Conservation (phyloP, 148 eudicot genomes). For the Rhododendron molle region DNA sequence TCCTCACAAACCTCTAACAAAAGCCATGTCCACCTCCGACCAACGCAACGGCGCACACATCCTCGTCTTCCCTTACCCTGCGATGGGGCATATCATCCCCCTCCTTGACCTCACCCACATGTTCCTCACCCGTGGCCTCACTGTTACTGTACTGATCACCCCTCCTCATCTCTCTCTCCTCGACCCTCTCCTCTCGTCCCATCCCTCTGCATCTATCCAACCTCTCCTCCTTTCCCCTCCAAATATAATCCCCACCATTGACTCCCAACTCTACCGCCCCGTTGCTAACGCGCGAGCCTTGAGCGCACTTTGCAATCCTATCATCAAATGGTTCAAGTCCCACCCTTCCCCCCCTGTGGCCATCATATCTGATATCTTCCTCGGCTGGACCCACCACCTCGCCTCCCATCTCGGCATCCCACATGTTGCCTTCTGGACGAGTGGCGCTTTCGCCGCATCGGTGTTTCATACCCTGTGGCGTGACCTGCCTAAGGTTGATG, state of each 20-base stretch:
- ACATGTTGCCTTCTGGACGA: conserved; percentile 37
- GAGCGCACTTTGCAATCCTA: conserved; percentile 23
- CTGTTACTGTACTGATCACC: conserved; percentile 48
- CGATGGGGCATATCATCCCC: conserved; percentile 64
- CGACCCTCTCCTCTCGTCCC: conserved; percentile 35
- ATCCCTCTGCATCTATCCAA: conserved; percentile 29
- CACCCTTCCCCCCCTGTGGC: conserved; percentile 50
- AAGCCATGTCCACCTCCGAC: not conserved
- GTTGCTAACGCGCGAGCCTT: not conserved
- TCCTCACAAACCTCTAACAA: not conserved
- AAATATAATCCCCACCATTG: conserved; percentile 15
- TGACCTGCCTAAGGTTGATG: conserved; percentile 1
- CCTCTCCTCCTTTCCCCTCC: conserved; percentile 35
- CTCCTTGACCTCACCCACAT: conserved; percentile 55
- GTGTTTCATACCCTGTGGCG: conserved; percentile 12
- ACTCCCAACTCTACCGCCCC: conserved; percentile 13
- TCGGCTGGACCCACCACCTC: conserved; percentile 52
- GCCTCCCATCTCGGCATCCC: conserved; percentile 40
- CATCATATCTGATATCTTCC: conserved; percentile 56
- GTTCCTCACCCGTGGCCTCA: conserved; percentile 37
- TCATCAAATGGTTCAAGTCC: conserved; percentile 44
- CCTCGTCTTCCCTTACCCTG: conserved; percentile 59
- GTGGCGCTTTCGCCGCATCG: conserved; percentile 18
- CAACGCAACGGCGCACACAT: conserved; percentile 26
- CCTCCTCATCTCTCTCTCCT: conserved; percentile 50